These are phyloP conservation scores for Phascolomyces articulosus DNA, from an alignment of 371 early-diverging fungal genomes.

Conservation along the genomic window DNA sequence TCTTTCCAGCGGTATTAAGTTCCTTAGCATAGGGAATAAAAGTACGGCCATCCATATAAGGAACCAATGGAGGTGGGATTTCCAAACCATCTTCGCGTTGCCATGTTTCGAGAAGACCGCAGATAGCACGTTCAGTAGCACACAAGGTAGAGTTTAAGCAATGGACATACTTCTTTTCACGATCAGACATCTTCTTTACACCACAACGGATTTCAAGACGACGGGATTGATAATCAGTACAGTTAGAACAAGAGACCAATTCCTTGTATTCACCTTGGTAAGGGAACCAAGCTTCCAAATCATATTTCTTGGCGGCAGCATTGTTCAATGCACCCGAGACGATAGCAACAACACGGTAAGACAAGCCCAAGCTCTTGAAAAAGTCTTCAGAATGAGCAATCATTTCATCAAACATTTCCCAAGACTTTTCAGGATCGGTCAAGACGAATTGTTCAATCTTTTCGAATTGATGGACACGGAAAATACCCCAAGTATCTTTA, in stretches of 20 bases:
- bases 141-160: constrained; percentile 99
- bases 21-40: constrained; percentile 86
- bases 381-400: constrained; percentile 94
- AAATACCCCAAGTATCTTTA: constrained; percentile 99
- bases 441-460: constrained; percentile 99
- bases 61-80: constrained; percentile 86
- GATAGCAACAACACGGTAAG: constrained; percentile 96
- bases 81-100: constrained; percentile 93
- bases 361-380: constrained; percentile 93
- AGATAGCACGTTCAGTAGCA: constrained; percentile 98
- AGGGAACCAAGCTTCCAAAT: constrained; percentile 99
- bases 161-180: constrained; percentile 98
- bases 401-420: constrained; percentile 99
- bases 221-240: constrained; percentile 98
- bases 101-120: constrained; percentile 98
- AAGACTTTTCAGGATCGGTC: constrained; percentile 96
- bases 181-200: constrained; percentile 94
- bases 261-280: constrained; percentile 98
- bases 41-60: constrained; percentile 93
- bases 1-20: constrained; percentile 21
- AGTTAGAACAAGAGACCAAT: constrained; percentile 99
- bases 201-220: constrained; percentile 98
- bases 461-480: constrained; percentile 99
- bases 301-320: constrained; percentile 99
- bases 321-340: constrained; percentile 99